A percentile compares a stretch with the other conserved stretches of the same genome.
These are phyloP conservation scores for Cladosporium sp. DNA, from an alignment of 2,329 filamentous ascomycete genomes.

Conservation along the genomic window DNA sequence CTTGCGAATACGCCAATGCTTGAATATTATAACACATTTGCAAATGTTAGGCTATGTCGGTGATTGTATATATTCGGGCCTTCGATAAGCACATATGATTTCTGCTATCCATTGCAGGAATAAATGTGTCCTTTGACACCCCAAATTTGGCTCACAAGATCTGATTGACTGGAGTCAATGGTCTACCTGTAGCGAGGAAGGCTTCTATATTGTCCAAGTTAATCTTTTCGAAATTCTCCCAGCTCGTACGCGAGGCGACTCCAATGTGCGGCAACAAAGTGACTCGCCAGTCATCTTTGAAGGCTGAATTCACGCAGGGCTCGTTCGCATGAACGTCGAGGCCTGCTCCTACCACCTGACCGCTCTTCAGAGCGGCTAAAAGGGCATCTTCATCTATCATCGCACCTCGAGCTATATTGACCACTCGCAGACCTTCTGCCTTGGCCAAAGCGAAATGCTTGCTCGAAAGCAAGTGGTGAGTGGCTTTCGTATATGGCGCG, in stretches of 20 bases:
- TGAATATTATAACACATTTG: too few species aligned
- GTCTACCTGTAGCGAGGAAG: background rate
- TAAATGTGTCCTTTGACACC: background rate
- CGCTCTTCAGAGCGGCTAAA: constrained; percentile 49
- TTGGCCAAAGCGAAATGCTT: constrained; percentile 33
- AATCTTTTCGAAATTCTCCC: background rate
- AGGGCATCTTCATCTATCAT: constrained; percentile 55
- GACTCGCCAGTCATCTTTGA: constrained; percentile 33
- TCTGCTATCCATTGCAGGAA: background rate
- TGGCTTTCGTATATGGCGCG: constrained; percentile 45
- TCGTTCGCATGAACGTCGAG: constrained; percentile 58
- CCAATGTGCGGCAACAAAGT: constrained; percentile 21
- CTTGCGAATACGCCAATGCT: too few species aligned
- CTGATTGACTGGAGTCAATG: background rate
- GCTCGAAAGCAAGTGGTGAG: constrained; percentile 9
- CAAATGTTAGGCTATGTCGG: too few species aligned
- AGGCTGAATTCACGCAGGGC: constrained; percentile 49
- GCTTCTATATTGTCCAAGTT: background rate
- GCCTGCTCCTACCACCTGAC: constrained; percentile 52
- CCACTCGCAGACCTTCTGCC: constrained; percentile 53
- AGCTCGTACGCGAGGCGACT: background rate
- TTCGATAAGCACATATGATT: background rate
- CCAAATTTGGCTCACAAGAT: background rate
- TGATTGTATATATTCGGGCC: too few species aligned
- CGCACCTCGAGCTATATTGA: constrained; percentile 56